Conservation (phyloP, 768 basidiomycete genomes). For the Tylopilus sp. region DNA sequence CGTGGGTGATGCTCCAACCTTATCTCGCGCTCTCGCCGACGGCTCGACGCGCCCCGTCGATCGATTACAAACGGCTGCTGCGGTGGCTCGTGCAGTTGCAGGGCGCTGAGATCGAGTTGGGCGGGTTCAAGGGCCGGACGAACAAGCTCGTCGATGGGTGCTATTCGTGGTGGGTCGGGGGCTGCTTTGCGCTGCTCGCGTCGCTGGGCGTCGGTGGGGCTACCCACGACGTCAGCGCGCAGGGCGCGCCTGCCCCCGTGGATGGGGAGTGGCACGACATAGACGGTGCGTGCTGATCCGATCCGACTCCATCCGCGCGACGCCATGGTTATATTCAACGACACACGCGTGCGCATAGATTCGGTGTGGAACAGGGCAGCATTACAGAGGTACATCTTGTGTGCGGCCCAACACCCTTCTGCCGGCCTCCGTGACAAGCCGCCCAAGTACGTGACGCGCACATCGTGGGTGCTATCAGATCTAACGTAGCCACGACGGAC, state of each 20-base stretch:
- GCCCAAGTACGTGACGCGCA: constrained; percentile 57
- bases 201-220: constrained; percentile 38
- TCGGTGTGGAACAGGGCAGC: constrained; percentile 58
- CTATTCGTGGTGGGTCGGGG: constrained; percentile 99
- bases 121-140: constrained; percentile 89
- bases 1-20: constrained; percentile 74
- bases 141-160: constrained; percentile 99
- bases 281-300: constrained; percentile 47
- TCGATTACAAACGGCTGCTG: constrained; percentile 60
- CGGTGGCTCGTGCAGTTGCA: constrained; percentile 89
- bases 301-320: too few species aligned
- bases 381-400: constrained; percentile 83
- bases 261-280: constrained; percentile 62
- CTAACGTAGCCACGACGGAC: not conserved
- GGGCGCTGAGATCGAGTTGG: constrained; percentile 75
- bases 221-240: not conserved
- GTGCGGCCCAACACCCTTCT: constrained; percentile 78
- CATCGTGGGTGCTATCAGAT: not conserved
- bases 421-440: constrained; percentile 96
- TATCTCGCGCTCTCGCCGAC: constrained; percentile 32
- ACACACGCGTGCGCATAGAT: constrained; percentile 31
- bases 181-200: constrained; percentile 76
- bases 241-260: not conserved
- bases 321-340: not conserved
- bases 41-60: constrained; percentile 24